Evolutionary conservation across 2,329 filamentous ascomycete species (phyloP).

Genomic region (Xylariales sp.): DNA sequence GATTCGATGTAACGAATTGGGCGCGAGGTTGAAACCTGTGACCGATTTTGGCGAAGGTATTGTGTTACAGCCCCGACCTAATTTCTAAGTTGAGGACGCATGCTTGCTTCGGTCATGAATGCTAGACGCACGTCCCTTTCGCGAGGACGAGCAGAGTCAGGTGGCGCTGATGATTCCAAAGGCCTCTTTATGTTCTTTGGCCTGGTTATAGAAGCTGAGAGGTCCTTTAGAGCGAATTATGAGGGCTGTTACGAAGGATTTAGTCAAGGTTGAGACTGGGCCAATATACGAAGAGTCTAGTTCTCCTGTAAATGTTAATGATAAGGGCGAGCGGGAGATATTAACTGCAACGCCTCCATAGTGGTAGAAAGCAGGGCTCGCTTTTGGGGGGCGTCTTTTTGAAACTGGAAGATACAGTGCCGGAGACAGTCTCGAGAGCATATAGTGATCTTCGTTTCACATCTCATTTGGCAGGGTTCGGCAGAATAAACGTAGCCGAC

Average conservation of each 20-base stretch:
- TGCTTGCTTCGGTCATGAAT: too few species aligned
- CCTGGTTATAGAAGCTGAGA: not conserved
- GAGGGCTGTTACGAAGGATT: not conserved
- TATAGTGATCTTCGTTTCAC: too few species aligned
- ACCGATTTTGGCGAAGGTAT: constrained; percentile 8
- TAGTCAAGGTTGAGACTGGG: not conserved
- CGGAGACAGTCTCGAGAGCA: too few species aligned
- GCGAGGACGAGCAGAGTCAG: not conserved
- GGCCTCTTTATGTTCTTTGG: not conserved
- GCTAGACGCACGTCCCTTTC: not conserved
- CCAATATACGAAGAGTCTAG: too few species aligned
- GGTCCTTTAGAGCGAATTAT: not conserved
- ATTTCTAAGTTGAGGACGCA: not conserved
- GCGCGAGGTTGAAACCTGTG: not conserved
- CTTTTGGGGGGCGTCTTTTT: too few species aligned
- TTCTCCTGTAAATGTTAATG: too few species aligned
- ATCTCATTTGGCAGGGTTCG: too few species aligned
- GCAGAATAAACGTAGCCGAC: too few species aligned
- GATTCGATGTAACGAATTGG: constrained; percentile 12
- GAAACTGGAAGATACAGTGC: too few species aligned
- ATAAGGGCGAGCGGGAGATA: too few species aligned
- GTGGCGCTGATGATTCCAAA: not conserved
- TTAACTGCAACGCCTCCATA: too few species aligned
- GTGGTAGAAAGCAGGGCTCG: too few species aligned
- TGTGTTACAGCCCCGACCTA: constrained; percentile 11